Base-by-base conservation (phyloP, 164 flowering plant genomes). In the Nymphaea thermarum region DNA sequence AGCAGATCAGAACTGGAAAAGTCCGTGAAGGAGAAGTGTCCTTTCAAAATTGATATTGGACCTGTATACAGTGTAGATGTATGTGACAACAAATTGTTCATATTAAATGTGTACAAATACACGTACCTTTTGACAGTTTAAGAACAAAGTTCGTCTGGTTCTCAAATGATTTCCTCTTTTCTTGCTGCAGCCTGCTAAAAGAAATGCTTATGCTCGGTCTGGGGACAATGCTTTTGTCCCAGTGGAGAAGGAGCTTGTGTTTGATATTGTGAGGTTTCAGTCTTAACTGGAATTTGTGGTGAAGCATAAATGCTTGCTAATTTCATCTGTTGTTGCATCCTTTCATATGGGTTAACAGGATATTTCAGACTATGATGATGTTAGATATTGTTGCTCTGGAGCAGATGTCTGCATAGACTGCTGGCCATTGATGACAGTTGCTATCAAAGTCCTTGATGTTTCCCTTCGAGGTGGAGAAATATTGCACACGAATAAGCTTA, bases 371-470 rank as follows among this genome's bases (percentile, higher is more conserved):
- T 95, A 95, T 67, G 99, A 95, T 78, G 99, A 95, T 79, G 91
- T 90, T 59, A 86, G 99, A 75, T 89, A 84, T 74, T 95, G 99
- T 78, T 95, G 99, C 82, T 77, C 93, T 0, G 99, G 98, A 70
- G 97, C 99, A 80, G 93, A 90, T 79, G 84, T 90, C 74, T 95
- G 99, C 80, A 68, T 83, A 65, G 81, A 85, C 8, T 95, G 99
- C 77, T 95, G 99, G 99, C 97, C 99, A 4, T 71, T 95, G 71
- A 95, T 95, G 98, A 92, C 98, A 25, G 79, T 83, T 73, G 96
- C 98, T 60, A 85, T 95, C 51, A 95, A 90, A 90, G 91, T 92
- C 65, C 84, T 95, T 67, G 96, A 95, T 80, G 80, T 86, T 74
- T 75, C 99, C 14, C 90, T 95, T 12, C 82, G 98, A 92, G 98